These are phyloP conservation scores for Mycena vulgaris DNA, from an alignment of 768 basidiomycete genomes.

Conservation along the genomic window DNA sequence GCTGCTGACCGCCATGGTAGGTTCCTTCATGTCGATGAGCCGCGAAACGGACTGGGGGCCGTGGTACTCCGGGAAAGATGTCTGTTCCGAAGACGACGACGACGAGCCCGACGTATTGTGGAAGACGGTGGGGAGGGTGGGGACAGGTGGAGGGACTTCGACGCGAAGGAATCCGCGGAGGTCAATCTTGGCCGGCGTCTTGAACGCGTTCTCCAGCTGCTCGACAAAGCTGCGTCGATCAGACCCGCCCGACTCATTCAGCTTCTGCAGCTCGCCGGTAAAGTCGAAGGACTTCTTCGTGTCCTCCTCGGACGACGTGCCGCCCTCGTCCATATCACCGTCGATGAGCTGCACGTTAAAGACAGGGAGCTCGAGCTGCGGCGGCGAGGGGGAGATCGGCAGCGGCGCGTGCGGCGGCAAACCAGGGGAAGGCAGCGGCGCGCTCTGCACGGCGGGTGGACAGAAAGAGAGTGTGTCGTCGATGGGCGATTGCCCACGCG, in stretches of 20 bases:
- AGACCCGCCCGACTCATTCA: constrained; percentile 79
- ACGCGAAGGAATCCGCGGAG: constrained; percentile 58
- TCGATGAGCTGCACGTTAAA: constrained; percentile 64
- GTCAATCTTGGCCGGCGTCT: constrained; percentile 80
- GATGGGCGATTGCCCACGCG: constrained; percentile 51
- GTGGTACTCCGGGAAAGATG: constrained; percentile 33
- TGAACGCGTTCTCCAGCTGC: constrained; percentile 77
- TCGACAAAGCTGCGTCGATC: constrained; percentile 86
- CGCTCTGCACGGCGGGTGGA: constrained; percentile 38
- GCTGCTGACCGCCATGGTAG: constrained; percentile 44
- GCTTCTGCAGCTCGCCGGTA: constrained; percentile 79
- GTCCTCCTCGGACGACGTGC: constrained; percentile 66
- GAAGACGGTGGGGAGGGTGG: constrained; percentile 58
- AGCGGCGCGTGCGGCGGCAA: constrained; percentile 60
- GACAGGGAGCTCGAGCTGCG: constrained; percentile 49
- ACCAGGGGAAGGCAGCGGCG: constrained; percentile 54
- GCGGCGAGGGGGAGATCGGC: constrained; percentile 44
- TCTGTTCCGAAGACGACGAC: constrained; percentile 31
- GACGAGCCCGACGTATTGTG: constrained; percentile 30
- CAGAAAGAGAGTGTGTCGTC: constrained; percentile 59
- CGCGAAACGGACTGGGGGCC: constrained; percentile 33
- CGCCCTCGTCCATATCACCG: constrained; percentile 60
- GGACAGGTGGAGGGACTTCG: constrained; percentile 65
- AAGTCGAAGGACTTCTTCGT: constrained; percentile 90
- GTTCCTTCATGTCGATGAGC: constrained; percentile 50